phyloP scores from a whole-genome alignment of 1,139 yeast species.

The Schwanniomyces etchellsii region DNA sequence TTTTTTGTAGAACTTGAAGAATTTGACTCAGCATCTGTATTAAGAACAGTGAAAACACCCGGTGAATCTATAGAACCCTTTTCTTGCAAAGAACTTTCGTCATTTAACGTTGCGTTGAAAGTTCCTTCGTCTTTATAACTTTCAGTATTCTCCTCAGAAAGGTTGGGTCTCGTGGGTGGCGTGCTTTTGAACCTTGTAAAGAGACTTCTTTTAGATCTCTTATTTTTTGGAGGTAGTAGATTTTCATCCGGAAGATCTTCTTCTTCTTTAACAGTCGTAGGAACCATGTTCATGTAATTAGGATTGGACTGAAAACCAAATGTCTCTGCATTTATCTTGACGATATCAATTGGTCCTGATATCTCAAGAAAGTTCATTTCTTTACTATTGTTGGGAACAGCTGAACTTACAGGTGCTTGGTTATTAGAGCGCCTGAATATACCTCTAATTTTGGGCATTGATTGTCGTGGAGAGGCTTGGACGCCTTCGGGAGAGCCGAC shows the following conservation, averaged over 20 bases:
- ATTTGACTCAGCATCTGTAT: neutral
- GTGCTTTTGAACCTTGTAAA: conserved; percentile 39
- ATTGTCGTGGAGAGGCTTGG: conserved; percentile 12
- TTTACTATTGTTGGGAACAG: conserved; percentile 6
- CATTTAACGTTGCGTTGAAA: neutral
- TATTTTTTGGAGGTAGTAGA: conserved; percentile 19
- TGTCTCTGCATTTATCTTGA: conserved; percentile 1
- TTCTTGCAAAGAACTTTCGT: neutral
- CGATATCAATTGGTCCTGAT: neutral
- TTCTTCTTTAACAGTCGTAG: neutral
- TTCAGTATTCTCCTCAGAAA: conserved; percentile 7
- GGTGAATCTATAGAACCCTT: conserved; percentile 7
- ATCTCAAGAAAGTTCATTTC: conserved; percentile 2
- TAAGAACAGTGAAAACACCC: conserved; percentile 9
- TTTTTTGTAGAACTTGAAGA: conserved; percentile 1
- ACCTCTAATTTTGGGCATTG: conserved; percentile 36
- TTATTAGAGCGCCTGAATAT: conserved; percentile 27
- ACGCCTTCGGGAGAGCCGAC: conserved; percentile 6
- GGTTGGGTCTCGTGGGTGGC: conserved; percentile 18
- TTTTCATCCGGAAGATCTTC: conserved; percentile 6
- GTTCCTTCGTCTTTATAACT: conserved; percentile 4
- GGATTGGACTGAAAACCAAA: conserved; percentile 1
- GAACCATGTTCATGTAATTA: conserved; percentile 1
- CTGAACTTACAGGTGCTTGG: neutral
- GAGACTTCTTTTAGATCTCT: conserved; percentile 30